These are phyloP conservation scores for Marchantia paleacea DNA, from an alignment of 225 moss, liverwort and hornwort species.

Conservation along the genomic window DNA sequence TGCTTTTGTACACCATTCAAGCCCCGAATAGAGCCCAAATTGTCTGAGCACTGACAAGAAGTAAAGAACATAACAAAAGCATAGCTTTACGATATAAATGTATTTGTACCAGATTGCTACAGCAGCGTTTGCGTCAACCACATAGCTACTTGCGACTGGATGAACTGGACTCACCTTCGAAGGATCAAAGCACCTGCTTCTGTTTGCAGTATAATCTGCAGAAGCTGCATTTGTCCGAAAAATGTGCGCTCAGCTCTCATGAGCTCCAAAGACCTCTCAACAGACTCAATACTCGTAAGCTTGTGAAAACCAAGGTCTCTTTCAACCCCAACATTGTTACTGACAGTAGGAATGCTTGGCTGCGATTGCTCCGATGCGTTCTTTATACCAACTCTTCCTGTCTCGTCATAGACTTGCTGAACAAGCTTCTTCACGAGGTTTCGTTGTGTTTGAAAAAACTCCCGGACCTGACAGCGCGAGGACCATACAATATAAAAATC, in stretches of 20 bases:
- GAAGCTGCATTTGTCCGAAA: constrained; percentile 58
- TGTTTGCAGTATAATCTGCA: constrained; percentile 70
- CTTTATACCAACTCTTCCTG: constrained; percentile 47
- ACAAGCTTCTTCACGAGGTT: constrained; percentile 62
- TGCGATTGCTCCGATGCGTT: constrained; percentile 58
- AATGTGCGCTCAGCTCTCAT: constrained; percentile 63
- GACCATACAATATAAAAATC: too few relatives aligned
- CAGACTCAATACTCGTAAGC: constrained; percentile 65
- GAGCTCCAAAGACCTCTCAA: constrained; percentile 60
- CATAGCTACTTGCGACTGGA: background rate
- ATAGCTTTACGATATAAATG: too few relatives aligned
- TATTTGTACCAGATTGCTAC: too few relatives aligned
- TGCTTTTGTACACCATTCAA: too few relatives aligned
- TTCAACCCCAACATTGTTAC: constrained; percentile 28
- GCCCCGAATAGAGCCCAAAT: too few relatives aligned
- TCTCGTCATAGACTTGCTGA: constrained; percentile 68
- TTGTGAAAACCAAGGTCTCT: constrained; percentile 62
- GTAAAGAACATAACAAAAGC: too few relatives aligned
- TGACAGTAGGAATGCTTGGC: constrained; percentile 25
- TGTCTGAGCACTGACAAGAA: too few relatives aligned
- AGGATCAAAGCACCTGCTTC: constrained; percentile 59
- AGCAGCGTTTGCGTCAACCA: too few relatives aligned
- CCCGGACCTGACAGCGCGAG: constrained; percentile 52
- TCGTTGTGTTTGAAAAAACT: constrained; percentile 73
- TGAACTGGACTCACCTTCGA: constrained; percentile 50